A percentile compares a stretch with the other conserved stretches of the same genome.
These are phyloP conservation scores for Xerocomellus intermedius DNA, from an alignment of 768 basidiomycete genomes.

Conservation along the genomic window DNA sequence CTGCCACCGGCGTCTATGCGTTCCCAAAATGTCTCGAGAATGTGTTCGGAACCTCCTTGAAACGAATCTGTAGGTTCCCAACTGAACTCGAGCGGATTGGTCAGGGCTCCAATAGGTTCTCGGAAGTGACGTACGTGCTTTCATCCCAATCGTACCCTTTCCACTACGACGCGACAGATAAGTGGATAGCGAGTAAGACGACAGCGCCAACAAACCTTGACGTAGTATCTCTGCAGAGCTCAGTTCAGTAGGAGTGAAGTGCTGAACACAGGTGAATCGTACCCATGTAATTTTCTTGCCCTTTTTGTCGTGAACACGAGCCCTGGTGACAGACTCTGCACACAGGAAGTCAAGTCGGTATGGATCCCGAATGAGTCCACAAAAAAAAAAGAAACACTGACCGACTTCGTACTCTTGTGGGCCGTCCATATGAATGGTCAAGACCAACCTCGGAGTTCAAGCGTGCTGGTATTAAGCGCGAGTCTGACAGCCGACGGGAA, in stretches of 20 bases:
- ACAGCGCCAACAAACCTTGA: constrained; percentile 45
- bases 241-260: constrained; percentile 11
- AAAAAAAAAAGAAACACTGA: constrained; percentile 32
- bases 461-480: not conserved
- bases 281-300: constrained; percentile 55
- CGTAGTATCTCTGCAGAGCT: constrained; percentile 49
- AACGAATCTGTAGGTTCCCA: constrained; percentile 72
- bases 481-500: constrained; percentile 10
- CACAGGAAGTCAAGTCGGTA: not conserved
- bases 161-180: constrained; percentile 43
- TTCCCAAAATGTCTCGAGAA: constrained; percentile 41
- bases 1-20: constrained; percentile 37
- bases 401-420: constrained; percentile 66
- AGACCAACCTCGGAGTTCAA: too few relatives aligned
- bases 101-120: not conserved
- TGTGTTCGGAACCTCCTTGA: constrained; percentile 50
- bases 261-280: constrained; percentile 11
- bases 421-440: constrained; percentile 34
- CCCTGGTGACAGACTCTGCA: constrained; percentile 53
- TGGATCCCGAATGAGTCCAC: not conserved
- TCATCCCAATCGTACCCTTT: constrained; percentile 54
- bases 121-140: constrained; percentile 50
- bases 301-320: constrained; percentile 47
- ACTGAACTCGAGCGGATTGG: constrained; percentile 34
- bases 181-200: not conserved